Evolutionary conservation across 441 rosid species (phyloP).

Genomic region (Lepidium campestre): DNA sequence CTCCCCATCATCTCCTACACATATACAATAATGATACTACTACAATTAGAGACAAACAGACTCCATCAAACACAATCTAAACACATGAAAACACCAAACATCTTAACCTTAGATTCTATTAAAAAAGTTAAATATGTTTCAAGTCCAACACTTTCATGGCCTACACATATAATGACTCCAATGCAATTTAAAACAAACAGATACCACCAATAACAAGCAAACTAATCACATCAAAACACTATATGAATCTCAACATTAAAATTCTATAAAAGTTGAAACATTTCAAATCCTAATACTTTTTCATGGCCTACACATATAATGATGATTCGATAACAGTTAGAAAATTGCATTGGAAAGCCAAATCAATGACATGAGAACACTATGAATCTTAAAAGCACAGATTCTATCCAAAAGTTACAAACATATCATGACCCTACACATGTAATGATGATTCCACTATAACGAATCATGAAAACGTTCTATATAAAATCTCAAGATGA

Average conservation of each 20-base stretch:
- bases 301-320: not conserved
- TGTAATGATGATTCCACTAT: not conserved
- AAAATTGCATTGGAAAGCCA: not conserved
- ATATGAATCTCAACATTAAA: not conserved
- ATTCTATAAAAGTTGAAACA: not conserved
- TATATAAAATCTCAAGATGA: not conserved
- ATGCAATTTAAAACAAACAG: not conserved
- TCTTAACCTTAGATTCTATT: not conserved
- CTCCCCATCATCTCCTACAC: constrained; percentile 63
- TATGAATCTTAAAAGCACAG: not conserved
- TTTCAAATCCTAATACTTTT: not conserved
- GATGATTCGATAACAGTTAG: not conserved
- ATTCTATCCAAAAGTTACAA: not conserved
- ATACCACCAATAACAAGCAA: not conserved
- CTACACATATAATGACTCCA: not conserved
- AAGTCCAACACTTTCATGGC: not conserved
- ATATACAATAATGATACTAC: not conserved
- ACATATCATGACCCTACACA: constrained; percentile 3
- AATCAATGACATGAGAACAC: not conserved
- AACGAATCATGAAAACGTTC: not conserved
- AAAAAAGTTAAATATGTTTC: too few relatives aligned
- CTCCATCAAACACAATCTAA: not conserved
- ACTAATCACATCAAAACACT: not conserved
- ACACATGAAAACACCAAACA: not conserved
- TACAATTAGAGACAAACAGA: not conserved